Evolutionary conservation across 441 rosid species (phyloP), one percentile per base, ranked within the genome.

Genomic region (Theobroma grandiflorum): DNA sequence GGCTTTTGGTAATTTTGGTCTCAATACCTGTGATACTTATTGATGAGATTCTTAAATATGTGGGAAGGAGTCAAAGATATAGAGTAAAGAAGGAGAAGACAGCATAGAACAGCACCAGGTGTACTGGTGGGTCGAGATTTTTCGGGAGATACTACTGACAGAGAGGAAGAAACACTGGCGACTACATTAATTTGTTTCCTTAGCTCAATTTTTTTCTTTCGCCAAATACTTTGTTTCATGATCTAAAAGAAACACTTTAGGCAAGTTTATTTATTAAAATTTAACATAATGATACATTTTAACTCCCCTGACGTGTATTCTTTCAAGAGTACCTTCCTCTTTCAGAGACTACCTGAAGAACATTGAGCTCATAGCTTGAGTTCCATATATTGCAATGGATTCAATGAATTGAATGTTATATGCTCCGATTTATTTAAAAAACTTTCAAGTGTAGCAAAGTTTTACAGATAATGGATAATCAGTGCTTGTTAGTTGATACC

Each of bases 11-110:
- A 70, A 81, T 95, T 69, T 77, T 93, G 84, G 90, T 91, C 76
- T 93, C 97, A 1, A 85, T 87, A 72, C 99, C 98, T 6, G 98
- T 96, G 20, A 90, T 96, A 82, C 84, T 92, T 8, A 87, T 92
- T 0, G 99, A 96, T 72, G 97, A 94, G 84, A 81, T 81, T 81
- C 97, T 94, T 4, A 94, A 94, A 81, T 84, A 78, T 53, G 55
- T 86, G 66, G 96, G 86, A 40, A 90, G 97, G 87, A 81, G 79
- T 52, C 83, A 84, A 79, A 89, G 91, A 78, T 47, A 64, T 67
- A 78, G 79, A 49, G 77, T 40, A n/a, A 89, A 81, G 76, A 85
- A 87, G 74, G 86, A 82, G 82, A 90, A 91, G 89, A 86, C 40
- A 14, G 79, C 73, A 37, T 66, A 52, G 52, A 38, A 31, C 63